Evolutionary conservation across 2,329 filamentous ascomycete species (phyloP), one percentile per base, ranked within the genome.

Genomic region (Ascochyta lentis): DNA sequence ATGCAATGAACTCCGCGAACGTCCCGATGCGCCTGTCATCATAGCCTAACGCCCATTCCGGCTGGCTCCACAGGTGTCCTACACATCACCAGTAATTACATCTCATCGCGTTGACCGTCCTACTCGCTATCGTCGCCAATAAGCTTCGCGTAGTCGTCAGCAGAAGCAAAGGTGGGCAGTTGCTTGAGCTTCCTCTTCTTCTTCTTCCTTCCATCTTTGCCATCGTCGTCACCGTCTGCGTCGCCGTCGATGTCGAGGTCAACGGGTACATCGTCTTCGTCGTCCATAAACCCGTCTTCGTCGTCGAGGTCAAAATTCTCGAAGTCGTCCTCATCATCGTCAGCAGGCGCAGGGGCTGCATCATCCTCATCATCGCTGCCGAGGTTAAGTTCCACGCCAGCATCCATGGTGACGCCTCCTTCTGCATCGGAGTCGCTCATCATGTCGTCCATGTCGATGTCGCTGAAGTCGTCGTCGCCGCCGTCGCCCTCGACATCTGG

Each of bases 71-170:
- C 54, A 57, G 54, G 49, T 48, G 13, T 49, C 34, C 34, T 45
- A 45, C 45, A 57, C 48, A 52, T 49, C 33, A 26, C 43, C 49
- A 34, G 49, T 57, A 54, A 53, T 53, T 49, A 57, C 34, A 46
- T 44, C 47, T 43, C 15, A 3, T 31, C 40, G n/a, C 26, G 26
- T 29, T 22, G n/a, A 13, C 19, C 40, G 26, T 31, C 5, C 41
- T 67, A 71, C 60, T 69, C 68, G 62, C 66, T 70, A 52, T 70
- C 67, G 61, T 86, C 84, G 4, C 83, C 90, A 73, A 96, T 77
- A 78, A 96, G 83, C 67, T 89, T 90, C 15, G 92, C 94, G 76
- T 98, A 99, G 74, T 98, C 95, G 50, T 98, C 95, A 29, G 84
- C 89, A 29, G 91, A 96, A 19, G 96, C 95, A 80, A 99, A 99